These are phyloP conservation scores for Alternaria infectoria DNA, from an alignment of 2,329 filamentous ascomycete species.

Conservation along the genomic window DNA sequence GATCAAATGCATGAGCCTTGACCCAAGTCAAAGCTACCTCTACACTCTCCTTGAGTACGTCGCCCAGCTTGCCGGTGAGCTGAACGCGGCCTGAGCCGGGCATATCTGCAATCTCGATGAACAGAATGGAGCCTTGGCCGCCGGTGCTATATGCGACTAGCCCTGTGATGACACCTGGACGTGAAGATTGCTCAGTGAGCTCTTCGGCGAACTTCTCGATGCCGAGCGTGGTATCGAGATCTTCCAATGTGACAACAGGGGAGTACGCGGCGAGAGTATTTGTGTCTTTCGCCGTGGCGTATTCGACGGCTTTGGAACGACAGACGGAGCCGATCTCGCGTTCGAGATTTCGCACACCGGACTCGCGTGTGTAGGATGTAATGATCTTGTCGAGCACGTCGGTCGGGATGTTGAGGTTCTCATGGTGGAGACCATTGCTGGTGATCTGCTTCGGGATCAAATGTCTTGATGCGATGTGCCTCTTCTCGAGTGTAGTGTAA, in stretches of 20 bases:
- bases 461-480: constrained; percentile 90
- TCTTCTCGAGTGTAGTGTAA: constrained; percentile 96
- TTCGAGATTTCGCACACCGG: constrained; percentile 93
- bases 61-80: constrained; percentile 93
- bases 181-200: constrained; percentile 80
- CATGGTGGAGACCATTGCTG: constrained; percentile 80
- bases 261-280: constrained; percentile 71
- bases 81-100: constrained; percentile 90
- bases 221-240: constrained; percentile 89
- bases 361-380: constrained; percentile 93
- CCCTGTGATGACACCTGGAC: constrained; percentile 92
- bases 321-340: constrained; percentile 95
- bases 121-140: constrained; percentile 93
- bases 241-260: constrained; percentile 73
- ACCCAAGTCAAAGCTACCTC: constrained; percentile 98
- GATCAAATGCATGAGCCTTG: constrained; percentile 90
- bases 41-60: constrained; percentile 95
- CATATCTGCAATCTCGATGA: constrained; percentile 98
- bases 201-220: constrained; percentile 95
- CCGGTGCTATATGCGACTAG: constrained; percentile 93
- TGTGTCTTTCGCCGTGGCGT: constrained; percentile 83
- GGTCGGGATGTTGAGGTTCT: constrained; percentile 77
- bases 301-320: constrained; percentile 85
- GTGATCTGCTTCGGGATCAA: constrained; percentile 95
- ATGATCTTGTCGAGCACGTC: constrained; percentile 95